phyloP scores from a whole-genome alignment of 805 yeast genomes.

The Nakazawaea ishiwadae region DNA sequence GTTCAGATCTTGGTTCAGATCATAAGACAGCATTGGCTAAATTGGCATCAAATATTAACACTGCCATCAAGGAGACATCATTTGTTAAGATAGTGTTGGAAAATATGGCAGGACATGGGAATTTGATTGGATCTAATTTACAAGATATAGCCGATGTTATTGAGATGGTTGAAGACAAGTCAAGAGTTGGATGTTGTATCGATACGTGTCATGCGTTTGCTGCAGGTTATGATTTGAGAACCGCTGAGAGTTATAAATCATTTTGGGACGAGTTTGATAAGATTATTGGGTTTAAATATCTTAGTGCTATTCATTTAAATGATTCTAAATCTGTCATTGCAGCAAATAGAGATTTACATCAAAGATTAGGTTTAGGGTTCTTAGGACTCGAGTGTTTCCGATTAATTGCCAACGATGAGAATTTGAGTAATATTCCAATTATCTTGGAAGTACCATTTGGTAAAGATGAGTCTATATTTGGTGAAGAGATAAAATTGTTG shows the following conservation, averaged over 20 bases:
- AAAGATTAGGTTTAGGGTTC: constrained; percentile 84
- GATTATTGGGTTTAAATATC: constrained; percentile 67
- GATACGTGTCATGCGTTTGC: constrained; percentile 97
- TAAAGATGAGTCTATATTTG: constrained; percentile 61
- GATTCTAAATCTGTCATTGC: constrained; percentile 94
- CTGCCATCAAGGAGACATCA: constrained; percentile 65
- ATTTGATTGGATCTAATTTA: constrained; percentile 76
- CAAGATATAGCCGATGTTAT: constrained; percentile 76
- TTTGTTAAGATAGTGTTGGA: constrained; percentile 88
- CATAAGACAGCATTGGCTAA: constrained; percentile 58
- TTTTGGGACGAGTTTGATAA: constrained; percentile 80
- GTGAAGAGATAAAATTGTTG: constrained; percentile 75
- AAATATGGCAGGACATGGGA: constrained; percentile 98
- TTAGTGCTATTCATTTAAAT: constrained; percentile 81
- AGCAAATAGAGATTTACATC: constrained; percentile 89
- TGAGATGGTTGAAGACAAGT: constrained; percentile 70
- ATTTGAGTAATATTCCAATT: constrained; percentile 66
- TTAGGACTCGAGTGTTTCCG: constrained; percentile 84
- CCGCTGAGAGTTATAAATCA: constrained; percentile 46
- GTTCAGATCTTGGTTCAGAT: constrained; percentile 73
- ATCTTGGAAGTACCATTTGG: constrained; percentile 83
- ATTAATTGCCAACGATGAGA: constrained; percentile 62
- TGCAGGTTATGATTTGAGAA: constrained; percentile 88
- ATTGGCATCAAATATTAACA: constrained; percentile 76
- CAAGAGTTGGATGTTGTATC: constrained; percentile 89